Evolutionary conservation across 306 rosid genomes (phyloP).

Genomic region (Benincasa hispida): DNA sequence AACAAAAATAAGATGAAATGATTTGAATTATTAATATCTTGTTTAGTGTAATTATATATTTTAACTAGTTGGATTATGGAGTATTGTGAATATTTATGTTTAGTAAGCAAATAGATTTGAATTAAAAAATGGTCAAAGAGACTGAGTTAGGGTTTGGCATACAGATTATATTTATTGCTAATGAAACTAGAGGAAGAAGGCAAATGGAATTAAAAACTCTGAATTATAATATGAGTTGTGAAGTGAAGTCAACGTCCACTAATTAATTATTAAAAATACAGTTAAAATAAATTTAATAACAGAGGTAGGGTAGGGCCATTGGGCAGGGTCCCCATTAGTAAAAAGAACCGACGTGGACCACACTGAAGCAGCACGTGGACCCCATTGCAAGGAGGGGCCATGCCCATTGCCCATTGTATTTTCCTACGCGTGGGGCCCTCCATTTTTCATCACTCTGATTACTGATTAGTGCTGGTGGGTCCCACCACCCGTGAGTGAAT

Average conservation of each 20-base stretch:
- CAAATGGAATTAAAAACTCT: background rate
- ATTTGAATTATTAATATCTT: no score
- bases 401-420: background rate
- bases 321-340: background rate
- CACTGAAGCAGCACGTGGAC: background rate
- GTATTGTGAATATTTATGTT: no score
- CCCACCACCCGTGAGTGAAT: conserved; percentile 3
- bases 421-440: background rate
- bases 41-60: no score
- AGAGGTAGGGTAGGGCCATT: background rate
- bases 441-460: background rate
- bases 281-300: background rate
- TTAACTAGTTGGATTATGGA: no score
- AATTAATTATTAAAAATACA: background rate
- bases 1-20: no score
- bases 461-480: background rate
- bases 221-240: background rate
- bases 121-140: no score
- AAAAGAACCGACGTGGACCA: conserved; percentile 5
- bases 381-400: background rate
- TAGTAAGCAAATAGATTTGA: no score
- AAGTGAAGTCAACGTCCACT: background rate
- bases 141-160: no score
- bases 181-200: background rate
- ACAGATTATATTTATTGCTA: no score